phyloP scores from a whole-genome alignment of 2,329 filamentous ascomycete genomes.

The Magnaporthiopsis rhizophila region DNA sequence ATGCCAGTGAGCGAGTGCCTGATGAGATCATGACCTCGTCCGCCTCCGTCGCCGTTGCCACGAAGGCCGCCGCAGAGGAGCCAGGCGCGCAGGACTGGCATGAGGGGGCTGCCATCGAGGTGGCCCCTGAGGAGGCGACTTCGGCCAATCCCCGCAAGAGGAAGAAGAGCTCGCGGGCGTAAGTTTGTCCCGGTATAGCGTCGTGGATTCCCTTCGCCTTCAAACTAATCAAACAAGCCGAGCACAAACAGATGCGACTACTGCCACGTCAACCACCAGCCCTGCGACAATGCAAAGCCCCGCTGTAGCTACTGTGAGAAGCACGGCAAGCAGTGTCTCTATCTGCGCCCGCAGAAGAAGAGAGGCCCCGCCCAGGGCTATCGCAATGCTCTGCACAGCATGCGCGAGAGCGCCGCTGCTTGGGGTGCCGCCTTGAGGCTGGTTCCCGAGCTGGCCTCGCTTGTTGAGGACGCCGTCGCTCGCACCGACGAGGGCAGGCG shows the following conservation, averaged over 20 bases:
- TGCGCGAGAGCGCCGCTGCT: constrained; percentile 29
- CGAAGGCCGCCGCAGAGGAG: background rate
- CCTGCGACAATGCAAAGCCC: constrained; percentile 38
- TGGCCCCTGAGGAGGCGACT: constrained; percentile 12
- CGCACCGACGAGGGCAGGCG: constrained; percentile 20
- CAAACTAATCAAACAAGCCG: background rate
- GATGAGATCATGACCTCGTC: constrained; percentile 5
- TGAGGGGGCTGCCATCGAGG: constrained; percentile 10
- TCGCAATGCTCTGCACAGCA: constrained; percentile 28
- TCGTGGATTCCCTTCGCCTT: background rate
- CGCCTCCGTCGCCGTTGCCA: constrained; percentile 4
- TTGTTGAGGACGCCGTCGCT: constrained; percentile 26
- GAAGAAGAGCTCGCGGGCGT: constrained; percentile 28
- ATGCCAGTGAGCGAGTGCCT: background rate
- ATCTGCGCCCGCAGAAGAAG: constrained; percentile 30
- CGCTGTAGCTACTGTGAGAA: constrained; percentile 36
- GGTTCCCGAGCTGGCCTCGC: constrained; percentile 26
- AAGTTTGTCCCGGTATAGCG: constrained; percentile 13
- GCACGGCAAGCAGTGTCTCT: constrained; percentile 28
- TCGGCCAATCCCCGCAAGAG: constrained; percentile 25
- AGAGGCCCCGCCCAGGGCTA: constrained; percentile 30
- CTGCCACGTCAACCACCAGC: constrained; percentile 39
- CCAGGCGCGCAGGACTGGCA: constrained; percentile 9
- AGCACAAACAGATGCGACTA: constrained; percentile 31
- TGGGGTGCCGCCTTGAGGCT: constrained; percentile 28